Evolutionary conservation across 768 basidiomycete species (phyloP).

Genomic region (Cystobasidium onofrii): DNA sequence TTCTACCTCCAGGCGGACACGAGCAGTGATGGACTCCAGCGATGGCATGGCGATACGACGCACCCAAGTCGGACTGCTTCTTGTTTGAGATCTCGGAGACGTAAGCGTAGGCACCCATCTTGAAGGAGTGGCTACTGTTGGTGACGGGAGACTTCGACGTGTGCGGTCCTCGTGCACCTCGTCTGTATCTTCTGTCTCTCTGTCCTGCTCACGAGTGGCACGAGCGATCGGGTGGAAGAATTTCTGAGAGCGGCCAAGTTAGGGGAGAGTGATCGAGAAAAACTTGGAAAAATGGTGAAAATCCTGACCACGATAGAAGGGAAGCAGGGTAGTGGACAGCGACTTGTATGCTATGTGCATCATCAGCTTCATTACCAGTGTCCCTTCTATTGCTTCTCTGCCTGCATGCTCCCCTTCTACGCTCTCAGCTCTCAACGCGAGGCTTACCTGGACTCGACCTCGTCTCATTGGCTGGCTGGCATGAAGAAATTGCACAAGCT

Average conservation of each 20-base stretch:
- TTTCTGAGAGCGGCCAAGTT: background rate
- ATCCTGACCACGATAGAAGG: too few species aligned
- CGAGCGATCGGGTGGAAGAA: background rate
- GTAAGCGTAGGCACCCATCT: background rate
- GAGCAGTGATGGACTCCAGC: background rate
- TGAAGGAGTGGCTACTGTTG: background rate
- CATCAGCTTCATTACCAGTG: too few species aligned
- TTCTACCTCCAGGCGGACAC: background rate
- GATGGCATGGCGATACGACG: background rate
- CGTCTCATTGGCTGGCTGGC: background rate
- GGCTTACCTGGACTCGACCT: too few species aligned
- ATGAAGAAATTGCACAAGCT: background rate
- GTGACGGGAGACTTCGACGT: background rate
- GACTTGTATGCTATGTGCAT: too few species aligned
- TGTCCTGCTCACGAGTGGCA: background rate
- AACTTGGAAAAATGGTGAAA: too few species aligned
- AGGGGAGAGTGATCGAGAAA: background rate
- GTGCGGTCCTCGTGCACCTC: background rate
- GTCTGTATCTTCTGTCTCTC: background rate
- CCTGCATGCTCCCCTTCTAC: too few species aligned
- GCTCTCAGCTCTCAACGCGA: too few species aligned
- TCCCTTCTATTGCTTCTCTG: background rate
- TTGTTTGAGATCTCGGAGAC: background rate
- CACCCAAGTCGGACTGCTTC: background rate
- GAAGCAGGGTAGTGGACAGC: too few species aligned